Conservation (phyloP, 176 grass and related monocot species). For the Triticum dicoccoides region DNA sequence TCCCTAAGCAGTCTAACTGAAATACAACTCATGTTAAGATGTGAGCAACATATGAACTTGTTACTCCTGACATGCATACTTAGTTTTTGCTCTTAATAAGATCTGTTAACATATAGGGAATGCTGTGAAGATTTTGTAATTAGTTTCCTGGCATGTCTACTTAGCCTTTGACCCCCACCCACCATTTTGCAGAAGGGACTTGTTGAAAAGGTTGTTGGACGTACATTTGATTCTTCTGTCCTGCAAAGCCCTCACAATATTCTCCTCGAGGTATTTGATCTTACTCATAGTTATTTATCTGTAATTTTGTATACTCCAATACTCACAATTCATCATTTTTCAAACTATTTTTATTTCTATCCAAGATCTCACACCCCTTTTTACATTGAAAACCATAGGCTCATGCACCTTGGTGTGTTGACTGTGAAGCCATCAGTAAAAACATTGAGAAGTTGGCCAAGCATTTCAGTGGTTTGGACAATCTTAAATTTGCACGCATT, state of each 20-base stretch:
- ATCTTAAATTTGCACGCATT: conserved; percentile 63
- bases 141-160: not conserved
- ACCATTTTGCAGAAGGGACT: conserved; percentile 47
- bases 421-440: conserved; percentile 65
- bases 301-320: not conserved
- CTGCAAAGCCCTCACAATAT: conserved; percentile 52
- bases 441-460: conserved; percentile 63
- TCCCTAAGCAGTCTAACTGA: not conserved
- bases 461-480: conserved; percentile 53
- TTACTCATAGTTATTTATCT: not conserved
- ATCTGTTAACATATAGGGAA: not conserved
- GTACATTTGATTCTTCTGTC: conserved; percentile 58
- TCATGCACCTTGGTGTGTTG: conserved; percentile 76
- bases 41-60: conserved; percentile 10
- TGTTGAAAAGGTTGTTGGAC: conserved; percentile 74
- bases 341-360: conserved; percentile 10
- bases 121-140: conserved; percentile 3
- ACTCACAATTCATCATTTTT: too few relatives aligned
- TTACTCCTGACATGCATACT: not conserved
- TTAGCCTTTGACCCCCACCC: not conserved
- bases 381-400: conserved; percentile 41
- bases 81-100: not conserved
- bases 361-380: conserved; percentile 11
- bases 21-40: not conserved
- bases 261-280: conserved; percentile 59